These are phyloP conservation scores for Aristolochia fimbriata DNA, from an alignment of 164 flowering plant genomes.

Conservation along the genomic window DNA sequence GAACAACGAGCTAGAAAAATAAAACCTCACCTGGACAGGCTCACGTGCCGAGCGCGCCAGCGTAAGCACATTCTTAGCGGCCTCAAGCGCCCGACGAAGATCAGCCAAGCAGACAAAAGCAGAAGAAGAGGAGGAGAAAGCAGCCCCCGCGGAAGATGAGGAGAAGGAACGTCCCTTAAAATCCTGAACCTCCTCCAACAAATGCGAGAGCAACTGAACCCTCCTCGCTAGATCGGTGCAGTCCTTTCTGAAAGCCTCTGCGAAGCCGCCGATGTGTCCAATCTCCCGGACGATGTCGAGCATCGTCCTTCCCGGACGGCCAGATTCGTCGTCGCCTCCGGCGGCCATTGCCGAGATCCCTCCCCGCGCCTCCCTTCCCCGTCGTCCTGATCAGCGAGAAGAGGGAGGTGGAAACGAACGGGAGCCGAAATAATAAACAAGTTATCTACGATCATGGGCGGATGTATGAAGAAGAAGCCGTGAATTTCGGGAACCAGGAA, in stretches of 20 bases:
- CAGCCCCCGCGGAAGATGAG: not conserved
- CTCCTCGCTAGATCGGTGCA: conserved; percentile 65
- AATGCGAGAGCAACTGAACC: conserved; percentile 50
- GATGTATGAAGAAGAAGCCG: conserved; percentile 1
- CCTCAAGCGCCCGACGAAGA: conserved; percentile 36
- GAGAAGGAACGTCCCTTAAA: conserved; percentile 9
- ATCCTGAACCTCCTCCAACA: conserved; percentile 67
- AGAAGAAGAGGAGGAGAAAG: conserved; percentile 19
- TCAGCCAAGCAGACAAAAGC: conserved; percentile 29
- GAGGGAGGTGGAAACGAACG: not conserved
- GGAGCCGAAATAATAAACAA: not conserved
- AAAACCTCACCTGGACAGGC: not conserved
- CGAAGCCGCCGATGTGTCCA: conserved; percentile 18
- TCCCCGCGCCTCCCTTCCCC: not conserved
- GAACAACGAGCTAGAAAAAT: too few relatives aligned
- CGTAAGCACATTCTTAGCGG: conserved; percentile 42
- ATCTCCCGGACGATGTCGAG: conserved; percentile 36
- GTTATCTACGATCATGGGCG: not conserved
- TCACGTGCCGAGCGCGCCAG: conserved; percentile 27
- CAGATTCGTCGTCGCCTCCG: conserved; percentile 10
- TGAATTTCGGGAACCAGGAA: conserved; percentile 11
- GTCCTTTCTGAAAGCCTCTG: conserved; percentile 40
- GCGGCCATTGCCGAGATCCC: not conserved
- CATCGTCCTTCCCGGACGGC: conserved; percentile 11
- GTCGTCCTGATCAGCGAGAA: not conserved